These are phyloP conservation scores for Russula olivacea DNA, from an alignment of 768 basidiomycete genomes.

Conservation along the genomic window DNA sequence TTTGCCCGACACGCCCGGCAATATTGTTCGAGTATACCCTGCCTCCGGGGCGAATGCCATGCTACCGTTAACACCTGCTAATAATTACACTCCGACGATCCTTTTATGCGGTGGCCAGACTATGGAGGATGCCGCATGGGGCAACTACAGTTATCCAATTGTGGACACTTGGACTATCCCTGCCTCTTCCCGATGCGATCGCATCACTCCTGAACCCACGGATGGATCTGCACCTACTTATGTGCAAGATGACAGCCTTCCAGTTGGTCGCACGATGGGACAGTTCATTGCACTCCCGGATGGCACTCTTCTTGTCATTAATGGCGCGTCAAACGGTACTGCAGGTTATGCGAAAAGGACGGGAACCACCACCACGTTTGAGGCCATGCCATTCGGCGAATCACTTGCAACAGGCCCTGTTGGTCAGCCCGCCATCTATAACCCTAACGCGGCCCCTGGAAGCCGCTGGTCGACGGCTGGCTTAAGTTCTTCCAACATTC, in stretches of 20 bases:
- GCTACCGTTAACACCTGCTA: conserved; percentile 84
- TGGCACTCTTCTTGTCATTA: conserved; percentile 67
- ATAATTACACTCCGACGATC: conserved; percentile 79
- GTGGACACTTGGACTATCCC: conserved; percentile 70
- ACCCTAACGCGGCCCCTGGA: conserved; percentile 67
- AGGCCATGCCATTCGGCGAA: conserved; percentile 60
- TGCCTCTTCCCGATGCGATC: conserved; percentile 65
- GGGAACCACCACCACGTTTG: conserved; percentile 31
- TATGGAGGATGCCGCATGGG: conserved; percentile 66
- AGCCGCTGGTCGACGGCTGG: conserved; percentile 68
- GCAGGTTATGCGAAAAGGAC: conserved; percentile 70
- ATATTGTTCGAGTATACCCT: conserved; percentile 78
- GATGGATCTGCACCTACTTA: conserved; percentile 58
- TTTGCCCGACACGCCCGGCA: conserved; percentile 50
- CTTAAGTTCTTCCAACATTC: conserved; percentile 53
- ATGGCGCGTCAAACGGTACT: conserved; percentile 80
- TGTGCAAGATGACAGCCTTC: conserved; percentile 68
- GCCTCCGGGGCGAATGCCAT: conserved; percentile 85
- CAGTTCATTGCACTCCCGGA: conserved; percentile 82
- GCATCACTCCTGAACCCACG: conserved; percentile 78
- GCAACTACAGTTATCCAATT: conserved; percentile 65
- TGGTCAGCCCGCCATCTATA: conserved; percentile 72
- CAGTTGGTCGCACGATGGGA: conserved; percentile 79
- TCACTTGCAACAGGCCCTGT: conserved; percentile 78
- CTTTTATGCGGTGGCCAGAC: conserved; percentile 88